phyloP scores from a whole-genome alignment of 331 rosid species.

The Saraca asoca region DNA sequence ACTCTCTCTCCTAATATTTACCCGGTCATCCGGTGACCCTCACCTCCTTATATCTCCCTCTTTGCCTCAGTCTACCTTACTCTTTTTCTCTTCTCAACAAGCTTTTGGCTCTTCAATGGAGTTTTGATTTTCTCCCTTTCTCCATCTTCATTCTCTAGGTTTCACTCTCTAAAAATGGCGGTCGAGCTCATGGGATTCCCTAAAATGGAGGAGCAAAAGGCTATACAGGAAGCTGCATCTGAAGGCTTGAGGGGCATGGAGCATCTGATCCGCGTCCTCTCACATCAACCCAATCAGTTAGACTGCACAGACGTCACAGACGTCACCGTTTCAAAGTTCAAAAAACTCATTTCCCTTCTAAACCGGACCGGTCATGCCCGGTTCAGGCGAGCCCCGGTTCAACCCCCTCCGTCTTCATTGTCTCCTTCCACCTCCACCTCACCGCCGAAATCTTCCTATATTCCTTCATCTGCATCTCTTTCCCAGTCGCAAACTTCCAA shows the following conservation, averaged over 20 bases:
- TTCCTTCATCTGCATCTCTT: slow-evolving; percentile 3
- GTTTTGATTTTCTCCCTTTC: slow-evolving; percentile 4
- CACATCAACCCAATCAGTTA: slow-evolving; percentile 53
- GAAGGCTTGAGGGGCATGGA: slow-evolving; percentile 80
- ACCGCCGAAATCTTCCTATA: slow-evolving; percentile 21
- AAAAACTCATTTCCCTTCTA: slow-evolving; percentile 61
- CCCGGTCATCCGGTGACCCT: slow-evolving; percentile 52
- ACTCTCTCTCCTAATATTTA: slow-evolving; percentile 1
- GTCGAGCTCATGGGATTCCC: slow-evolving; percentile 68
- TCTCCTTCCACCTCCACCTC: slow-evolving; percentile 26
- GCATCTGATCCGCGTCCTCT: slow-evolving; percentile 58
- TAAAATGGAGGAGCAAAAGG: slow-evolving; percentile 70
- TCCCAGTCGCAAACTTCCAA: slow-evolving; percentile 30
- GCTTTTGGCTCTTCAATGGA: neutral
- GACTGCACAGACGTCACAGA: slow-evolving; percentile 65
- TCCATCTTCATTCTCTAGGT: neutral
- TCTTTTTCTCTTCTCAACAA: neutral
- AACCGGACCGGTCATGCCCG: slow-evolving; percentile 90
- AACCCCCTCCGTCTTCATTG: slow-evolving; percentile 13
- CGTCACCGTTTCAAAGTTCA: slow-evolving; percentile 68
- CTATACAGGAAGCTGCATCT: slow-evolving; percentile 73
- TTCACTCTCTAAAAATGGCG: slow-evolving; percentile 41
- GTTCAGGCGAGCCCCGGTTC: slow-evolving; percentile 77
- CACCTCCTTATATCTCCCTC: slow-evolving; percentile 36
- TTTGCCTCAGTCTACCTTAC: neutral